phyloP scores from a whole-genome alignment of 345 rosid species.

The Gossypium arboreum region DNA sequence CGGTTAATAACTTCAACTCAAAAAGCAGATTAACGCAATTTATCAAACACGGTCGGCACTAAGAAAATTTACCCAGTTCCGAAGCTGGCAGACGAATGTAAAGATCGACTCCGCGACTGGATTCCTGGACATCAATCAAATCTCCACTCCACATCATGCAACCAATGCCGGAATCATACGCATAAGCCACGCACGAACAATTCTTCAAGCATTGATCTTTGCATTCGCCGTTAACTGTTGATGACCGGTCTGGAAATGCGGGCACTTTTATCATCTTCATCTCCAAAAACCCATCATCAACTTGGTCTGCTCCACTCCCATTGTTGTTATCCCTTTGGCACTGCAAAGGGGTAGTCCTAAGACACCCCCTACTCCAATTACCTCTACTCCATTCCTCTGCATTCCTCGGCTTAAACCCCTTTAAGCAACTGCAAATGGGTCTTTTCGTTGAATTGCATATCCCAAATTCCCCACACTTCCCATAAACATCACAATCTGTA shows the following conservation, averaged over 20 bases:
- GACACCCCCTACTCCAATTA: too few species aligned
- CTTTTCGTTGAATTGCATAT: too few species aligned
- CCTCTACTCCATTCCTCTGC: too few species aligned
- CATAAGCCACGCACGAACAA: constrained; percentile 49
- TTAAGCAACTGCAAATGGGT: too few species aligned
- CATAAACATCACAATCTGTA: too few species aligned
- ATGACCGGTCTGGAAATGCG: constrained; percentile 23
- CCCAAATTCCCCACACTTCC: too few species aligned
- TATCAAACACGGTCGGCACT: background rate
- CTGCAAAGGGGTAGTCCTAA: background rate
- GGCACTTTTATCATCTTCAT: constrained; percentile 39
- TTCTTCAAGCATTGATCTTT: too few species aligned
- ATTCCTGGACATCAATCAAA: constrained; percentile 34
- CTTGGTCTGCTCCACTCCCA: constrained; percentile 23
- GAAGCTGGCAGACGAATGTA: too few species aligned
- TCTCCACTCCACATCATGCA: constrained; percentile 46
- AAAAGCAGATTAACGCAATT: background rate
- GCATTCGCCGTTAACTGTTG: background rate
- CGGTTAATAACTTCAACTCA: background rate
- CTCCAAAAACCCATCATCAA: background rate
- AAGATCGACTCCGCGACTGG: constrained; percentile 22
- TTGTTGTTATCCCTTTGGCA: constrained; percentile 28
- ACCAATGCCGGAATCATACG: constrained; percentile 36
- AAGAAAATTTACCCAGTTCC: background rate
- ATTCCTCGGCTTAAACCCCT: too few species aligned